Evolutionary conservation across 495 filamentous ascomycete species (phyloP), one percentile per base, ranked within the genome.

Genomic region (Pyrenula massariospora): DNA sequence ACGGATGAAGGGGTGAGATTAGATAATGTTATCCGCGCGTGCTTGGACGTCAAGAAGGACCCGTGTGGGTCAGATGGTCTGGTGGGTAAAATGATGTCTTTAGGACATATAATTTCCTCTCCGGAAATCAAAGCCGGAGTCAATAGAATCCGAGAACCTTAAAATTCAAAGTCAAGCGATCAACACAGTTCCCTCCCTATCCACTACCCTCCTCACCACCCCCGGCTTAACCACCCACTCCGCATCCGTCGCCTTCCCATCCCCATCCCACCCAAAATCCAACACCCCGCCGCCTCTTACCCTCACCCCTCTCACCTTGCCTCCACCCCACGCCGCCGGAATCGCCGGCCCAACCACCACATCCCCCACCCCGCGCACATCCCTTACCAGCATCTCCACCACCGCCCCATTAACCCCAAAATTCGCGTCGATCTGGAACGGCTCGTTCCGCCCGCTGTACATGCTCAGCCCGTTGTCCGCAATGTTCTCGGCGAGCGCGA

Each of bases 361-460:
- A 36, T 58, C 53, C 36, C 56, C 52, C 21, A 60, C 58, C 23
- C 68, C 58, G 58, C 71, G 70, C 25, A 73, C 55, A 57, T 74
- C 71, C 15, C 62, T 55, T n/a, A 73, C 69, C 52, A 81, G 61
- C 68, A 80, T 77, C 3, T 59, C 61, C 24, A 77, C 48, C 54
- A 77, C 65, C 10, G 74, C 76, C 1, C 70, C 77, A 42, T 67
- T 65, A 2, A 70, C 58, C 3, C 76, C 78, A 55, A 78, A 81
- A 62, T 81, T 81, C 10, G 78, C 78, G 65, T 81, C 78, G 42
- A 79, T 77, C 63, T 81, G 78, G 56, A 79, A 79, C 3, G 74
- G 71, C 36, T 58, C 57, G 5, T 60, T 25, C 8, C 31, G 31
- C 8, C 68, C 64, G n/a, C 56, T 62, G 57, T 81, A 81, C 66